A percentile compares a stretch with the other conserved stretches of the same genome.
These are phyloP conservation scores for Globisporangium okanoganense DNA, from an alignment of 352 stramenopile species.

Conservation along the genomic window DNA sequence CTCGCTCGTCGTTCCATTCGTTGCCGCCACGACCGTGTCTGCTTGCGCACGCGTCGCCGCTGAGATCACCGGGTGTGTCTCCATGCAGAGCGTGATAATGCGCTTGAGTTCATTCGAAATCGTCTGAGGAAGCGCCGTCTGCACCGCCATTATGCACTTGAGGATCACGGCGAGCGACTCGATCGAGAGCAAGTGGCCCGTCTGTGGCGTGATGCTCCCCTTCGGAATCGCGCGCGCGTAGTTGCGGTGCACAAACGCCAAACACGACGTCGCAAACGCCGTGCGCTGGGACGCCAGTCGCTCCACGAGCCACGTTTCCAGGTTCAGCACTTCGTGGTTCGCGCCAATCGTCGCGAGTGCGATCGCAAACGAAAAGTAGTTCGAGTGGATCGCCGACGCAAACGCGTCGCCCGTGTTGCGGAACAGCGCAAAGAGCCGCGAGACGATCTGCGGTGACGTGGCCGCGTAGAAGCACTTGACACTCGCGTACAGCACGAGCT, in stretches of 20 bases:
- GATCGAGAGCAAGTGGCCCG: slow-evolving; percentile 75
- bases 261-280: slow-evolving; percentile 78
- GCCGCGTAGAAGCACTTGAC: slow-evolving; percentile 86
- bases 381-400: slow-evolving; percentile 78
- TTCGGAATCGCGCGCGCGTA: slow-evolving; percentile 81
- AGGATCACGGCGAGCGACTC: slow-evolving; percentile 81
- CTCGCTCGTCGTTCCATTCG: neutral
- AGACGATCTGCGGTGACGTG: slow-evolving; percentile 76
- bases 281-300: slow-evolving; percentile 73
- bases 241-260: slow-evolving; percentile 85
- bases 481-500: slow-evolving; percentile 84
- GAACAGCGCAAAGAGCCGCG: slow-evolving; percentile 78
- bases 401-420: slow-evolving; percentile 83
- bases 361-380: slow-evolving; percentile 87
- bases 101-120: slow-evolving; percentile 81
- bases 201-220: slow-evolving; percentile 73
- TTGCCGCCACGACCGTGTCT: slow-evolving; percentile 20
- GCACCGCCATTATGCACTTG: slow-evolving; percentile 79
- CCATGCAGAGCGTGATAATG: slow-evolving; percentile 79
- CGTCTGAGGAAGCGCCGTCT: slow-evolving; percentile 57
- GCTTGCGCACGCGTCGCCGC: slow-evolving; percentile 47
- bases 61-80: slow-evolving; percentile 78
- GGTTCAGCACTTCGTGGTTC: slow-evolving; percentile 82
- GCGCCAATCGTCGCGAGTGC: slow-evolving; percentile 78
- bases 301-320: slow-evolving; percentile 83